Conservation (phyloP, 2,329 filamentous ascomycete species). For the Westerdykella aurantiaca region DNA sequence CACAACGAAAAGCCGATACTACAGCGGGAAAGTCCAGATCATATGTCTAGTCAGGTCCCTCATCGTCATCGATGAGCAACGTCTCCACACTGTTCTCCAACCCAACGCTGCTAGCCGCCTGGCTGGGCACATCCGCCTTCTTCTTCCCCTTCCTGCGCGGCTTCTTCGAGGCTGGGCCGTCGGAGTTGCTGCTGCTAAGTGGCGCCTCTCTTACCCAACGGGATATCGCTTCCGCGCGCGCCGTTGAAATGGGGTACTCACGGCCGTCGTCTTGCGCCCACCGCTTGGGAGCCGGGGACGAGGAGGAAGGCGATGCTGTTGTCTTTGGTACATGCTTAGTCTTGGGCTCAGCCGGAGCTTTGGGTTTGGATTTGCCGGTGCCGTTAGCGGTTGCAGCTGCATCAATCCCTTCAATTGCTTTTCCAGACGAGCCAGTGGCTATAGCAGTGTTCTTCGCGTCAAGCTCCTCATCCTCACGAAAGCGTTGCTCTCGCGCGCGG, state of each 20-base stretch:
- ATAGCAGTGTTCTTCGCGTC: constrained; percentile 11
- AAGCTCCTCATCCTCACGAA: constrained; percentile 51
- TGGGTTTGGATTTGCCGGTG: constrained; percentile 1
- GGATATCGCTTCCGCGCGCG: constrained; percentile 62
- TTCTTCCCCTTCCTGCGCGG: constrained; percentile 23
- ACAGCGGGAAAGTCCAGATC: not conserved
- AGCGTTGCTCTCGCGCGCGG: constrained; percentile 53
- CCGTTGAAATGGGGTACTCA: constrained; percentile 65
- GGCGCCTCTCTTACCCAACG: constrained; percentile 59
- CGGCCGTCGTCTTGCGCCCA: constrained; percentile 61
- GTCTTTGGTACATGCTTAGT: constrained; percentile 1
- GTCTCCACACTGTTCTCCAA: constrained; percentile 17
- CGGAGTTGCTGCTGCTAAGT: constrained; percentile 22
- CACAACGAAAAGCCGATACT: too few species aligned
- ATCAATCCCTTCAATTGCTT: constrained; percentile 1
- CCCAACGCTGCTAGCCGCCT: constrained; percentile 3
- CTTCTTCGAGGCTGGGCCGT: constrained; percentile 32
- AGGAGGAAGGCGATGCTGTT: constrained; percentile 3
- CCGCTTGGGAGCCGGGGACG: constrained; percentile 42
- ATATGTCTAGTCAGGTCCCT: constrained; percentile 11
- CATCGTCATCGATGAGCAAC: constrained; percentile 16
- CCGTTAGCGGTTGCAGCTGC: not conserved
- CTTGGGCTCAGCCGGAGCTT: not conserved
- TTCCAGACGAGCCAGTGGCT: not conserved
- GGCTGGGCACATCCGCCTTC: constrained; percentile 2